Evolutionary conservation across 805 yeast species (phyloP).

Genomic region (Novakomyces olei): DNA sequence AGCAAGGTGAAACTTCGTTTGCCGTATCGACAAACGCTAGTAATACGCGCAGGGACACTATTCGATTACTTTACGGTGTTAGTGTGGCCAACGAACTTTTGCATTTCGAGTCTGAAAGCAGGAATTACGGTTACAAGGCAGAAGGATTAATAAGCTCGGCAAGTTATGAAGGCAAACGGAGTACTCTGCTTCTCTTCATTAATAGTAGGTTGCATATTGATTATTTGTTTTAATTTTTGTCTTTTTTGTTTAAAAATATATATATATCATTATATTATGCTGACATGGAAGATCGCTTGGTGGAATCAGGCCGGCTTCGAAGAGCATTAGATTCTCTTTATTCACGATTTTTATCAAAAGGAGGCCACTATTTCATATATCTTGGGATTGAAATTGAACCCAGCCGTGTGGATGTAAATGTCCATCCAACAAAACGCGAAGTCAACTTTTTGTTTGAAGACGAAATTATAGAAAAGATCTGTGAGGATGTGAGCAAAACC

Average conservation of each 20-base stretch:
- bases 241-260: background rate
- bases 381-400: conserved; percentile 47
- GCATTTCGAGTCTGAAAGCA: background rate
- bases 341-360: conserved; percentile 52
- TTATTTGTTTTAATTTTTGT: no score
- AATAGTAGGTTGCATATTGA: no score
- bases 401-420: conserved; percentile 63
- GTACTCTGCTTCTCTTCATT: conserved; percentile 57
- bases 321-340: conserved; percentile 45
- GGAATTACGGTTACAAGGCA: conserved; percentile 13
- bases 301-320: conserved; percentile 57
- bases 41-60: conserved; percentile 36
- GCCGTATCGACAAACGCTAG: conserved; percentile 37
- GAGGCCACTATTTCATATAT: conserved; percentile 55
- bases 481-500: conserved; percentile 25
- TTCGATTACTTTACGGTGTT: conserved; percentile 52
- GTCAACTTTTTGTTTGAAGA: conserved; percentile 71
- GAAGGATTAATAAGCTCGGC: conserved; percentile 48
- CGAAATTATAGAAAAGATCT: conserved; percentile 49
- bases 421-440: conserved; percentile 89
- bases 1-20: conserved; percentile 57
- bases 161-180: conserved; percentile 46
- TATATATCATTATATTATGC: background rate
- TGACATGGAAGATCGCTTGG: conserved; percentile 36
- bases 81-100: conserved; percentile 33